Percentiles rank a stretch among this genome's conserved stretches.
These are phyloP conservation scores for Chrysophaeum taylorii DNA, from an alignment of 352 stramenopile species.

Conservation along the genomic window DNA sequence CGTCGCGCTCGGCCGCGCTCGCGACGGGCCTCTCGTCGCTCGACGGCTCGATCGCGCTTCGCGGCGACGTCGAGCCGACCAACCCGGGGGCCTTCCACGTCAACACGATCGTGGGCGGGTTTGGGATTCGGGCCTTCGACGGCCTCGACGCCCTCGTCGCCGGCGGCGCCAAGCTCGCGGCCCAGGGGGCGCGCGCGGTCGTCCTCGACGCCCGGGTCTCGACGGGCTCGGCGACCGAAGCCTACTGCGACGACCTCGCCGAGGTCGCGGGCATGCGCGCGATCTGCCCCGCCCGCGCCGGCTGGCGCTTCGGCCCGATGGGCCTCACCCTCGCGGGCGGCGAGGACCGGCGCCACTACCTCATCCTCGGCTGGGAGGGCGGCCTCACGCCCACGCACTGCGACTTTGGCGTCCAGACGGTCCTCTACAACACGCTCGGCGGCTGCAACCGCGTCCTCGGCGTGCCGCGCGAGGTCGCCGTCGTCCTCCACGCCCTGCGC, in stretches of 20 bases:
- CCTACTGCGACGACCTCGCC: neutral
- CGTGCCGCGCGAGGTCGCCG: neutral
- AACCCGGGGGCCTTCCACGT: slow-evolving; percentile 11
- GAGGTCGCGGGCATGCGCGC: neutral
- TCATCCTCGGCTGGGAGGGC: slow-evolving; percentile 2
- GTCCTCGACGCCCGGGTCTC: neutral
- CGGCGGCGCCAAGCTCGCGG: neutral
- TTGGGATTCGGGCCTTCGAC: neutral
- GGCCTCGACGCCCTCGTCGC: neutral
- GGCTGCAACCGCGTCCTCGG: slow-evolving; percentile 8
- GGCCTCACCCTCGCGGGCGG: slow-evolving; percentile 3
- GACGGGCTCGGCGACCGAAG: neutral
- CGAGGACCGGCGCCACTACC: slow-evolving; percentile 16
- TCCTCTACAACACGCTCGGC: slow-evolving; percentile 1
- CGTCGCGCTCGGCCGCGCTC: neutral
- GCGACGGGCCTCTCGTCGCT: neutral
- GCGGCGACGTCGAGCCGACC: slow-evolving; percentile 6
- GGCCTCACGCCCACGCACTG: slow-evolving; percentile 12
- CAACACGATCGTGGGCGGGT: slow-evolving; percentile 2
- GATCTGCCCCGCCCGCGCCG: neutral
- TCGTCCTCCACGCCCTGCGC: neutral
- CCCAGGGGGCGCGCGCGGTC: neutral
- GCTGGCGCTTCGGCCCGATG: slow-evolving; percentile 12
- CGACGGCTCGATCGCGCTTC: neutral
- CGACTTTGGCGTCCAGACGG: slow-evolving; percentile 15